phyloP scores from a whole-genome alignment of 2,329 filamentous ascomycete species.

The Phaeoacremonium minimum region DNA sequence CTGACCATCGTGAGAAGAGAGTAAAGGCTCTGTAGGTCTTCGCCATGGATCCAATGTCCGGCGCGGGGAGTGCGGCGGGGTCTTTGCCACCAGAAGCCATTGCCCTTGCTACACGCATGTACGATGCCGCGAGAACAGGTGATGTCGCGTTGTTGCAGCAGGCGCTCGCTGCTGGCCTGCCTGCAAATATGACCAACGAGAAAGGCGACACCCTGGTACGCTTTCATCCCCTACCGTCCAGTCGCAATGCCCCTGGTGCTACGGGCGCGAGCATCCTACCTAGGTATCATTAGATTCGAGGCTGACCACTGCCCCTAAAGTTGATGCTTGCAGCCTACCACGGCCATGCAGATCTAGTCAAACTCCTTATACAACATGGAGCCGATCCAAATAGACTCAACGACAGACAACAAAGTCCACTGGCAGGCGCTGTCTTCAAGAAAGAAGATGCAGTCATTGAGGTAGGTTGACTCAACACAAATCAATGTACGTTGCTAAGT shows the following conservation, averaged over 20 bases:
- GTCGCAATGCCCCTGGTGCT: background rate
- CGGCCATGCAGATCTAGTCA: slow-evolving; percentile 57
- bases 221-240: slow-evolving; percentile 1
- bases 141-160: slow-evolving; percentile 54
- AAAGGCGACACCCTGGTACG: slow-evolving; percentile 67
- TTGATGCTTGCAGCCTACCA: slow-evolving; percentile 72
- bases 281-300: too few species aligned
- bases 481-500: slow-evolving; percentile 4
- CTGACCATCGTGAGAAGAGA: too few species aligned
- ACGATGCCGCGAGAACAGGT: slow-evolving; percentile 60
- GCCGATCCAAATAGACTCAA: slow-evolving; percentile 67
- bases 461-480: slow-evolving; percentile 27
- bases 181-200: slow-evolving; percentile 66
- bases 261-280: background rate
- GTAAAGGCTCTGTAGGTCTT: too few species aligned
- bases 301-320: too few species aligned
- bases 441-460: slow-evolving; percentile 61
- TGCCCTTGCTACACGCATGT: slow-evolving; percentile 62
- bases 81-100: slow-evolving; percentile 59
- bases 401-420: slow-evolving; percentile 62
- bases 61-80: background rate
- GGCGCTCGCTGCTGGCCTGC: slow-evolving; percentile 61
- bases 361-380: slow-evolving; percentile 55
- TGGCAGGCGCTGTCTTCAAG: slow-evolving; percentile 72
- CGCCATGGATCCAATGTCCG: too few species aligned